Evolutionary conservation across 495 filamentous ascomycete genomes (phyloP).

Genomic region (Aspergillus saccharolyticus): DNA sequence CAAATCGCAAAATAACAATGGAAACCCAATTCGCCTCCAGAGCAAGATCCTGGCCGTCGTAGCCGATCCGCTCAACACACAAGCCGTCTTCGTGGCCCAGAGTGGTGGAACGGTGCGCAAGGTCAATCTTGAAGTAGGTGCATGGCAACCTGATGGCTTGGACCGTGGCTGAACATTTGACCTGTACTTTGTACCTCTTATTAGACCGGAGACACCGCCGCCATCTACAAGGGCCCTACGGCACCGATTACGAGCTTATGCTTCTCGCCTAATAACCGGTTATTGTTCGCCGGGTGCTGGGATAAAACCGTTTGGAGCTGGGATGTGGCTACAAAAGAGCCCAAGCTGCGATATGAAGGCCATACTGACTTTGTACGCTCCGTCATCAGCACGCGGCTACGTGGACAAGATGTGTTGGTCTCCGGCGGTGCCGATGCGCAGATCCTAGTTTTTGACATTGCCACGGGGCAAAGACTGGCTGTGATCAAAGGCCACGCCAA

Average conservation of each 20-base stretch:
- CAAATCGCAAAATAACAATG: slow-evolving; percentile 79
- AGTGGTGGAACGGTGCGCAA: slow-evolving; percentile 71
- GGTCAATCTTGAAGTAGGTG: slow-evolving; percentile 72
- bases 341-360: slow-evolving; percentile 58
- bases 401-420: slow-evolving; percentile 62
- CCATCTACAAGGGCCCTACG: slow-evolving; percentile 64
- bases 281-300: slow-evolving; percentile 85
- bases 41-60: slow-evolving; percentile 81
- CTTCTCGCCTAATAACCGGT: slow-evolving; percentile 54
- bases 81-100: slow-evolving; percentile 74
- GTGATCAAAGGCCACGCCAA: slow-evolving; percentile 74
- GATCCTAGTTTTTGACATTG: slow-evolving; percentile 77
- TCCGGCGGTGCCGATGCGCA: slow-evolving; percentile 83
- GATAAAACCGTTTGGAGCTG: slow-evolving; percentile 87
- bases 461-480: slow-evolving; percentile 61
- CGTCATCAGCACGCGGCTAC: slow-evolving; percentile 48
- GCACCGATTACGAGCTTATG: slow-evolving; percentile 76
- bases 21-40: slow-evolving; percentile 70
- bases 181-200: slow-evolving; percentile 2
- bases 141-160: slow-evolving; percentile 14
- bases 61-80: slow-evolving; percentile 57
- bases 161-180: slow-evolving; percentile 6
- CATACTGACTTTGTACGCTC: slow-evolving; percentile 91
- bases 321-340: slow-evolving; percentile 53
- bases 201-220: slow-evolving; percentile 46